Base-by-base conservation (phyloP, 768 basidiomycete species). In the Macrolepiota fuliginosa region DNA sequence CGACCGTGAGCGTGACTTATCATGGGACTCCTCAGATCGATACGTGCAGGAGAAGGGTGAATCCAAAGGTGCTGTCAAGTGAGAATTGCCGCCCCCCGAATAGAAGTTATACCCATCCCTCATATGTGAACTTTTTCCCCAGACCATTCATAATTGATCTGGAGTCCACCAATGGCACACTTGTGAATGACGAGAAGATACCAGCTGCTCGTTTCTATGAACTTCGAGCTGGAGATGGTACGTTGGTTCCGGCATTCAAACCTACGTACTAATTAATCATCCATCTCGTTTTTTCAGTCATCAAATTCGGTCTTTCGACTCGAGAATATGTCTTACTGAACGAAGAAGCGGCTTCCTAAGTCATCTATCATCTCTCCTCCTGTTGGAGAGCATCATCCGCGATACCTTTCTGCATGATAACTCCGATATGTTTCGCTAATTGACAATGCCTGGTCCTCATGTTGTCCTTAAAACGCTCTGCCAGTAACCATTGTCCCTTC, bases 111-210 rank as follows among this genome's bases (percentile, higher is more conserved):
- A 24, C 27, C 47, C 24, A 13, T 25, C 32, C n/a, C 22, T 53
- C 58, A 59, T 47, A 35, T n/a, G 25, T 50, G 50, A 52, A 27
- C 47, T 56, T 46, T 37, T 63, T 24, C 47, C 36, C 13, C 65
- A 98, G 95, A 70, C 95, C 97, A 1, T 99, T 95, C 72, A 85
- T 99, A 54, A 97, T 99, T 62, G 97, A 99, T 75, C 85, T 99
- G 9, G 96, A 99, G 67, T 97, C 95, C n/a, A 98, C 97, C 2
- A 99, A 99, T 70, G 88, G 92, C 1, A 98, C 97, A 0, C 81
- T 85, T 66, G 96, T 99, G 50, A 98, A 98, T 68, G 92, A 88
- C 63, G 84, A 89, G 68, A 74, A 81, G 52, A 90, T 98, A 63
- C 97, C 97, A 2, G 79, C 87, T 1, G 89, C 94, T 7, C 80